Evolutionary conservation across 1,284 basidiomycete genomes (phyloP).

Genomic region (Inonotus obliquus): DNA sequence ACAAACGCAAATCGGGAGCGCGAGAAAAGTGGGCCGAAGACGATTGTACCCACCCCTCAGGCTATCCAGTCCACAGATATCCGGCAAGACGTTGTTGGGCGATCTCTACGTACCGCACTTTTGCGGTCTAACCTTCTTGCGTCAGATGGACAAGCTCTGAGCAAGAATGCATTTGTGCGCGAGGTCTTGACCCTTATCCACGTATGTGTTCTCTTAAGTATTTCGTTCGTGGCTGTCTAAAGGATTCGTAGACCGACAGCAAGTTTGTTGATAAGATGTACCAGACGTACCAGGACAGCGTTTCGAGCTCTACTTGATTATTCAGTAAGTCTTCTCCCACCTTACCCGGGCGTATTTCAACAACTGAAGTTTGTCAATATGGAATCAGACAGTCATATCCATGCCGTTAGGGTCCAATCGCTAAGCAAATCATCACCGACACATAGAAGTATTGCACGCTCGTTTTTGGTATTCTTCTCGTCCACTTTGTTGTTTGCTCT

Average conservation of each 20-base stretch:
- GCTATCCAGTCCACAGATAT: not conserved
- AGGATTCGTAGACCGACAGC: slow-evolving; percentile 3
- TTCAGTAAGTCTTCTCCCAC: not conserved
- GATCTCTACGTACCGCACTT: not conserved
- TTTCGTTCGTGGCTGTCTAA: not conserved
- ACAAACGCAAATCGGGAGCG: not conserved
- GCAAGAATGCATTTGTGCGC: slow-evolving; percentile 59
- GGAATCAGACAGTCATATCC: no score
- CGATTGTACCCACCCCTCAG: not conserved
- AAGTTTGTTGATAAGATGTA: slow-evolving; percentile 12
- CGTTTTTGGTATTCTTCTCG: no score
- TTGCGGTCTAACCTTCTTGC: not conserved
- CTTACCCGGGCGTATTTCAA: not conserved
- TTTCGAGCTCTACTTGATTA: not conserved
- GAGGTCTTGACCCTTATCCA: slow-evolving; percentile 67
- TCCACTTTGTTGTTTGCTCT: no score
- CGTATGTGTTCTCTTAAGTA: slow-evolving; percentile 37
- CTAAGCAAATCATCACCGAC: no score
- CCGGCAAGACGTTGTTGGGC: not conserved
- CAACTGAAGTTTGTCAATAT: not conserved
- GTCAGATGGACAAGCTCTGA: slow-evolving; percentile 26
- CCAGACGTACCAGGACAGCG: not conserved
- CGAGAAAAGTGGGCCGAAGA: not conserved
- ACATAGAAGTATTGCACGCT: no score
- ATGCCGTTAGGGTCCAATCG: no score